Evolutionary conservation across 179 eudicot genomes (phyloP).

Genomic region (Patellifolia procumbens): DNA sequence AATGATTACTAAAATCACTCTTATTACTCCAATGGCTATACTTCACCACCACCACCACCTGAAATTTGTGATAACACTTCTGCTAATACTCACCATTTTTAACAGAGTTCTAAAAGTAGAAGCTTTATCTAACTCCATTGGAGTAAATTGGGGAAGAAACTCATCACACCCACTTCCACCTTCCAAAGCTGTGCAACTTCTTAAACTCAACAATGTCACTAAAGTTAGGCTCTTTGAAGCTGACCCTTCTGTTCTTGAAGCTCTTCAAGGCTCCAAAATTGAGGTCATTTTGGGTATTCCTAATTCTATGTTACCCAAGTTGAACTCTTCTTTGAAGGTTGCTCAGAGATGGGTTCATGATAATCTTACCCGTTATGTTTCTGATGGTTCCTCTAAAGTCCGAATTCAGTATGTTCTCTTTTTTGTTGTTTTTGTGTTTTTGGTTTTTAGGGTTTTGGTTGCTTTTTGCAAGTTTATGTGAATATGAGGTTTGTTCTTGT

Average conservation of each 20-base stretch:
- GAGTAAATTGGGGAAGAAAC: slow-evolving; percentile 85
- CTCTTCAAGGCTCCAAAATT: slow-evolving; percentile 64
- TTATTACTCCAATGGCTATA: slow-evolving; percentile 4
- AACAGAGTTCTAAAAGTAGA: not conserved
- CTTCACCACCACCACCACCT: slow-evolving; percentile 1
- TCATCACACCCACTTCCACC: slow-evolving; percentile 85
- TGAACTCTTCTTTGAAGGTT: slow-evolving; percentile 66
- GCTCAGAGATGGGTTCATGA: slow-evolving; percentile 85
- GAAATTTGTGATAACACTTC: not conserved
- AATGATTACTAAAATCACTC: not conserved
- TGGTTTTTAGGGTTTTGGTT: too few species aligned
- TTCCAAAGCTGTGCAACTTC: slow-evolving; percentile 56
- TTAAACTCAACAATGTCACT: slow-evolving; percentile 64
- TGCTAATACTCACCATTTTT: not conserved
- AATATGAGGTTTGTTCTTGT: not conserved
- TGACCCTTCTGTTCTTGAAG: slow-evolving; percentile 53
- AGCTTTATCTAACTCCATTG: slow-evolving; percentile 29
- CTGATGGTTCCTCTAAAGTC: slow-evolving; percentile 37
- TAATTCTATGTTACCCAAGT: slow-evolving; percentile 59
- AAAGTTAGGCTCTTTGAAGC: slow-evolving; percentile 72
- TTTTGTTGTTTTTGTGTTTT: not conserved
- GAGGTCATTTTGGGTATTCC: slow-evolving; percentile 75
- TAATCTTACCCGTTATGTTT: slow-evolving; percentile 68
- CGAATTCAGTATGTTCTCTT: slow-evolving; percentile 58
- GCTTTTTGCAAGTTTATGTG: not conserved